These are phyloP conservation scores for Rubia peregrina DNA, from an alignment of 305 asterid genomes.

Conservation along the genomic window DNA sequence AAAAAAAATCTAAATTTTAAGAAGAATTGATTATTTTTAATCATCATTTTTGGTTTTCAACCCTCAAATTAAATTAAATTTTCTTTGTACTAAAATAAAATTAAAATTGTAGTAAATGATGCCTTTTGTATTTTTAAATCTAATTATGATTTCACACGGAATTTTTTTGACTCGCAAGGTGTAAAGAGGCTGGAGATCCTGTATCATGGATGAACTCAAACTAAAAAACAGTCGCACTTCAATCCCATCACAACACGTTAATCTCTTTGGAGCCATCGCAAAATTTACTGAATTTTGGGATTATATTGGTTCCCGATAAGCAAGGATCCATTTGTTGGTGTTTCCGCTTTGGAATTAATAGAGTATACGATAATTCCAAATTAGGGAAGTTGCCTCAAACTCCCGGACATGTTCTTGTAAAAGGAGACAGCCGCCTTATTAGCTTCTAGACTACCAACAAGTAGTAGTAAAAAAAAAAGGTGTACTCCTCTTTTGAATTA, in stretches of 20 bases:
- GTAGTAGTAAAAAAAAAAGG: background rate
- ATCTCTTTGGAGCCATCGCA: conserved; percentile 1
- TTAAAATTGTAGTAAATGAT: background rate
- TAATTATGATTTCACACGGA: background rate
- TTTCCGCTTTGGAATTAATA: background rate
- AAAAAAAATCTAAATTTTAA: no score
- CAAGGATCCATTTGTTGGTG: background rate
- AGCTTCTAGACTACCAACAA: background rate
- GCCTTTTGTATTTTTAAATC: background rate
- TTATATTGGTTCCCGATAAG: background rate
- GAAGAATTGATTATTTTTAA: no score
- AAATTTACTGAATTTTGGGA: background rate
- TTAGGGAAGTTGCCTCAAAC: background rate
- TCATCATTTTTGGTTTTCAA: no score
- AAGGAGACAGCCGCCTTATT: background rate
- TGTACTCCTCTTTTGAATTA: no score
- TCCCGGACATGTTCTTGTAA: background rate
- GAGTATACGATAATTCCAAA: background rate
- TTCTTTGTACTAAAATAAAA: no score
- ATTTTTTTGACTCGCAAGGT: background rate
- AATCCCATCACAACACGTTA: background rate
- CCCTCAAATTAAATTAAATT: no score
- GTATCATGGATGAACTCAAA: background rate
- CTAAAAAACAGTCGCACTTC: background rate
- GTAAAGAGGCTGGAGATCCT: background rate